Percentiles rank a stretch among this genome's conserved stretches.
Conservation (phyloP, 2,329 filamentous ascomycete species). For the Fusarium illudens region DNA sequence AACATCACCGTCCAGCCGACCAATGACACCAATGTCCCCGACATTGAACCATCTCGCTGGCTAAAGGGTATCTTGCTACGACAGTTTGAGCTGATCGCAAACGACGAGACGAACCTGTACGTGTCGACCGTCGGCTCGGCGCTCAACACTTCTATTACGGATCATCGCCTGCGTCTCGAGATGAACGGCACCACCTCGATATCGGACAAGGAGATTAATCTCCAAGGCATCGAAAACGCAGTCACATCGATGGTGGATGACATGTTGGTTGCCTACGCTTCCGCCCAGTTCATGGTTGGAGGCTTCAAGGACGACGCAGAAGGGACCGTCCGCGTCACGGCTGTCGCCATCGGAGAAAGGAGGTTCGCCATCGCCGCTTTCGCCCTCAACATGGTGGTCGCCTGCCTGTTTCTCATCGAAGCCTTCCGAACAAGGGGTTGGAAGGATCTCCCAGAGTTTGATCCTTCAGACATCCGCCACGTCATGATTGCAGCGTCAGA, state of each 20-base stretch:
- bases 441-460: conserved; percentile 25
- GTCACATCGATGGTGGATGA: background rate
- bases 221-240: background rate
- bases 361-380: conserved; percentile 15
- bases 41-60: conserved; percentile 14
- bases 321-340: background rate
- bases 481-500: conserved; percentile 23
- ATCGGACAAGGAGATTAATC: background rate
- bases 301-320: background rate
- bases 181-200: conserved; percentile 3
- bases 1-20: conserved; percentile 17
- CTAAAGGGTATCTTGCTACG: conserved; percentile 36
- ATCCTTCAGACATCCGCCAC: conserved; percentile 23
- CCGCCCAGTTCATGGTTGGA: conserved; percentile 4
- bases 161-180: conserved; percentile 10
- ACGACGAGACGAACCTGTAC: conserved; percentile 49
- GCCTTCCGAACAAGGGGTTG: conserved; percentile 24
- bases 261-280: background rate
- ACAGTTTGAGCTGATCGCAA: conserved; percentile 48
- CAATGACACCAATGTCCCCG: background rate
- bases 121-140: conserved; percentile 48
- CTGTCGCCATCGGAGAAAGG: conserved; percentile 11
- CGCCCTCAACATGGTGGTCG: conserved; percentile 8
- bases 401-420: conserved; percentile 10
- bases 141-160: conserved; percentile 44